Base-by-base conservation (phyloP, 1,139 yeast genomes). In the Hyphopichia fennica region DNA sequence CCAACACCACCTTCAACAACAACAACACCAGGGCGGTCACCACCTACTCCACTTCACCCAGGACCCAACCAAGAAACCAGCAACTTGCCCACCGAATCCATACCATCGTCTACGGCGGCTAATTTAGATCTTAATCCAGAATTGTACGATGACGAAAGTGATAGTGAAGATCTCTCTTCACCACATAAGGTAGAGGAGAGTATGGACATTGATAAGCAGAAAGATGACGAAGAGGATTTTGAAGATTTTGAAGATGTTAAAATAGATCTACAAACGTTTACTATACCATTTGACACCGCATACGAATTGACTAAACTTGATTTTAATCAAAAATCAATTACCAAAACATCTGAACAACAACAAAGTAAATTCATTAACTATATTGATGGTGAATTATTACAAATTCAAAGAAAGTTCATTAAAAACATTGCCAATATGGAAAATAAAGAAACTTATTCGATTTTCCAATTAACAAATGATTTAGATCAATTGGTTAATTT, bases 381-480 rank as follows among this genome's bases (percentile, higher is more conserved):
- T 51, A 60, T 85, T 13, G 96, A 88, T 54, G 77, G 72, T 5
- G 65, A 75, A 45, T 61, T 86, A 29, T 64, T 84, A 48, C 62
- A 65, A 17, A 70, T 87, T 2, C 90, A 85, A 51, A 66, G 95
- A 37, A 72, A 67, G 47, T 86, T 79, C 53, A 81, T 88, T 25
- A 86, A 83, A 55, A 72, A 81, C 39, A 72, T 83, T 45, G 74
- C 82, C 2, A 72, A 65, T 10, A 47, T 34, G n/a, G 45, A 39
- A 7, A 28, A 30, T 7, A 27, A 15, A 3, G 20, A 42, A 14
- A 28, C 7, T 28, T 41, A 35, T 15, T 43, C 44, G 33, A 58
- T 82, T 37, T 52, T 51, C 4, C 67, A 72, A 15, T 58, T 85
- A 25, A 49, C 81, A 2, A 13, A 46, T 2, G 85, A 81, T 32